A percentile compares a stretch with the other conserved stretches of the same genome.
phyloP scores from a whole-genome alignment of 768 basidiomycete genomes.

The Kockovaella imperatae region DNA sequence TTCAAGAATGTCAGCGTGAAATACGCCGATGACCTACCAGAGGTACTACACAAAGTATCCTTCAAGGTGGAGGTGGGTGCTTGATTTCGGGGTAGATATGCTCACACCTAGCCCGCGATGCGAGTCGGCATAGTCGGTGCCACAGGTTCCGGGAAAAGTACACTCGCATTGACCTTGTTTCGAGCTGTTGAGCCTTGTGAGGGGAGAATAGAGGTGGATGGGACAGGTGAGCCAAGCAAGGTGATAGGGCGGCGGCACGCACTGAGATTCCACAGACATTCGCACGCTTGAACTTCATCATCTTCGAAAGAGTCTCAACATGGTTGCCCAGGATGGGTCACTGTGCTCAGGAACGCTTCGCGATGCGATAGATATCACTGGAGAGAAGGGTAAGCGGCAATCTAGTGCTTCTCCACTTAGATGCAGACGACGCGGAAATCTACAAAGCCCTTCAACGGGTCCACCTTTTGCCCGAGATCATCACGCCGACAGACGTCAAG shows the following conservation, averaged over 20 bases:
- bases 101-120: constrained; percentile 24
- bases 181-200: constrained; percentile 23
- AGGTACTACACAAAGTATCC: constrained; percentile 36
- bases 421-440: constrained; percentile 35
- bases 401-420: not conserved
- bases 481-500: constrained; percentile 5
- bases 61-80: constrained; percentile 28
- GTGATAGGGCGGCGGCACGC: not conserved
- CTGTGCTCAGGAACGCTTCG: constrained; percentile 41
- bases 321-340: constrained; percentile 42
- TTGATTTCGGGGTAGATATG: not conserved
- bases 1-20: constrained; percentile 27
- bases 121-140: constrained; percentile 41
- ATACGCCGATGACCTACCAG: constrained; percentile 38
- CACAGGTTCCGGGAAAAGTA: constrained; percentile 38
- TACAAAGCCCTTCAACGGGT: constrained; percentile 37
- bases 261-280: constrained; percentile 22
- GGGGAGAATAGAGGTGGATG: constrained; percentile 40
- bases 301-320: constrained; percentile 36
- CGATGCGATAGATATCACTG: constrained; percentile 40
- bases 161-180: constrained; percentile 40
- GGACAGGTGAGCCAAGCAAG: constrained; percentile 17
- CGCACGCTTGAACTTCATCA: constrained; percentile 19
- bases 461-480: constrained; percentile 24
- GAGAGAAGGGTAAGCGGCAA: constrained; percentile 15